These are phyloP conservation scores for Wickerhamomyces silvicola DNA, from an alignment of 805 yeast species.

Conservation along the genomic window DNA sequence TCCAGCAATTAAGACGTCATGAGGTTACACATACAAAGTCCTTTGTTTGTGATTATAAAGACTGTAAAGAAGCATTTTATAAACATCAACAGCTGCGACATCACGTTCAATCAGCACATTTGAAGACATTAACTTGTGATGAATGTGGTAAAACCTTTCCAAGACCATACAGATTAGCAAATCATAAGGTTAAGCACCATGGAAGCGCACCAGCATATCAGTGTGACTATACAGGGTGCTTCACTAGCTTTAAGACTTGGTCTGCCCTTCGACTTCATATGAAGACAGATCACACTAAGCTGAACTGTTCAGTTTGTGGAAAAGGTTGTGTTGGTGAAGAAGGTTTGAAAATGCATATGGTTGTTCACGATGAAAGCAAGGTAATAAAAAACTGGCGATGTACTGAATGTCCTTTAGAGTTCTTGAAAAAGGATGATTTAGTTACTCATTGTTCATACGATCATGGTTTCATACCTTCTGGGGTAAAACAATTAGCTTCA, in stretches of 20 bases:
- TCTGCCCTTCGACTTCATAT: conserved; percentile 66
- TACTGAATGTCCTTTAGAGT: conserved; percentile 42
- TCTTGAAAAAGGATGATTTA: conserved; percentile 51
- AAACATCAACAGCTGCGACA: conserved; percentile 71
- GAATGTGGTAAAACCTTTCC: conserved; percentile 60
- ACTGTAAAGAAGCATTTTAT: conserved; percentile 62
- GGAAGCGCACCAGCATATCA: conserved; percentile 46
- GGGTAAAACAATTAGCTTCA: conserved; percentile 2
- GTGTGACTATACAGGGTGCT: conserved; percentile 61
- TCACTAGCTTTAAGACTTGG: conserved; percentile 59
- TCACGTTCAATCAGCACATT: conserved; percentile 62
- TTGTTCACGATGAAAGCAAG: conserved; percentile 51
- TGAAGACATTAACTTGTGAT: conserved; percentile 45
- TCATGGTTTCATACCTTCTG: conserved; percentile 27
- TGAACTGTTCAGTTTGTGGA: conserved; percentile 58
- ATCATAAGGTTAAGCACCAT: conserved; percentile 65
- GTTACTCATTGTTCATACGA: conserved; percentile 46
- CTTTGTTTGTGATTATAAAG: conserved; percentile 51
- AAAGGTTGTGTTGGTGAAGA: conserved; percentile 66
- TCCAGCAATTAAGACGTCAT: conserved; percentile 80
- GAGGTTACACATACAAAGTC: conserved; percentile 72
- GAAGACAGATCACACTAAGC: conserved; percentile 65
- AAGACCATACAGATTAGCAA: conserved; percentile 57
- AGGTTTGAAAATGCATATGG: conserved; percentile 70
- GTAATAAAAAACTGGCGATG: conserved; percentile 53